Evolutionary conservation across 2,329 filamentous ascomycete species (phyloP).

Genomic region (Colletotrichum australisinense): DNA sequence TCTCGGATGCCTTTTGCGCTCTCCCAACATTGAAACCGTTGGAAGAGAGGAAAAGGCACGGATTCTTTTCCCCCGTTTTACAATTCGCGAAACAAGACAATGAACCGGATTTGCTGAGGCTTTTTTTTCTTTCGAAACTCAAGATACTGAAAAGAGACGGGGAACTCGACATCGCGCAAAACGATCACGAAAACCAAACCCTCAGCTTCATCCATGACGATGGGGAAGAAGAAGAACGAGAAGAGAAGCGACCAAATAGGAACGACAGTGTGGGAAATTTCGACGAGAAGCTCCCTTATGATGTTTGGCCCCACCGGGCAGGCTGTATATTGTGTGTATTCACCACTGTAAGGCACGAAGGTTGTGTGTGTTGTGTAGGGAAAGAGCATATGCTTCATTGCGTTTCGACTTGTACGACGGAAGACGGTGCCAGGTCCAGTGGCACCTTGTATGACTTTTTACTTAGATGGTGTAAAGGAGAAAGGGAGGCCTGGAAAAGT

Average conservation of each 20-base stretch:
- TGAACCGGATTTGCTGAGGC: conserved; percentile 35
- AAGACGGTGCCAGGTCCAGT: not conserved
- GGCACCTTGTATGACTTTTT: conserved; percentile 22
- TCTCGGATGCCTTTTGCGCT: conserved; percentile 23
- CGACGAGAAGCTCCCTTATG: not conserved
- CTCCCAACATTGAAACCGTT: conserved; percentile 8
- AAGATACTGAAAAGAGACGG: conserved; percentile 36
- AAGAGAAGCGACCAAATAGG: conserved; percentile 3
- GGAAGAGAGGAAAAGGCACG: conserved; percentile 14
- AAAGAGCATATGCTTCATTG: not conserved
- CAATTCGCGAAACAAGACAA: conserved; percentile 10
- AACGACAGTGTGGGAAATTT: not conserved
- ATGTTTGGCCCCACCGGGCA: conserved; percentile 3
- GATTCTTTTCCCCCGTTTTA: conserved; percentile 8
- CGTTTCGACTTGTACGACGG: conserved; percentile 7
- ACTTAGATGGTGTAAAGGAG: conserved; percentile 35
- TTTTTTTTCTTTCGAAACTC: conserved; percentile 27
- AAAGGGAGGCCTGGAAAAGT: conserved; percentile 25
- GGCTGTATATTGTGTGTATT: conserved; percentile 30
- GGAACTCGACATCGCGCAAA: not conserved
- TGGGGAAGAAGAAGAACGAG: conserved; percentile 2
- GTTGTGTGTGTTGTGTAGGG: not conserved
- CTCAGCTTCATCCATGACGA: not conserved
- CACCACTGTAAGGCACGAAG: conserved; percentile 21
- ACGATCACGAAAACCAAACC: not conserved